A percentile compares a stretch with the other conserved stretches of the same genome.
Conservation (phyloP, 2,329 filamentous ascomycete genomes). For the Paraphoma chrysanthemicola region DNA sequence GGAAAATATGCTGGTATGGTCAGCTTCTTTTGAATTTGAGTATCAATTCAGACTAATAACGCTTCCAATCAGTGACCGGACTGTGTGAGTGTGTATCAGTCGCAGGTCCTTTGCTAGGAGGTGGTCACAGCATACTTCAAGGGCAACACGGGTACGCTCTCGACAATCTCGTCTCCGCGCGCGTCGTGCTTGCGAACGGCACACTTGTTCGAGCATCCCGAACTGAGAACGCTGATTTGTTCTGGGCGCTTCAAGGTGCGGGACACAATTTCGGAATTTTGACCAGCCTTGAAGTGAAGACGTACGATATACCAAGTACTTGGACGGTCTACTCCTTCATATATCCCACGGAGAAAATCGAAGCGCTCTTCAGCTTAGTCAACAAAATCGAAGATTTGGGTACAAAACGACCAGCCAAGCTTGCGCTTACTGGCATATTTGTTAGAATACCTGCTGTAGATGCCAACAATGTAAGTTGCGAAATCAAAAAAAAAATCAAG, state of each 20-base stretch:
- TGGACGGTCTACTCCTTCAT: constrained; percentile 17
- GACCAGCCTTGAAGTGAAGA: constrained; percentile 44
- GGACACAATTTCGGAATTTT: constrained; percentile 50
- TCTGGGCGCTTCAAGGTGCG: constrained; percentile 49
- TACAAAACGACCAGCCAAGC: constrained; percentile 5
- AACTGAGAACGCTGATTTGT: constrained; percentile 42
- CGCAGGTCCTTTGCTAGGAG: constrained; percentile 63
- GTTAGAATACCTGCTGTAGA: constrained; percentile 18
- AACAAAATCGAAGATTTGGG: constrained; percentile 21
- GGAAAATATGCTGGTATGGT: constrained; percentile 41
- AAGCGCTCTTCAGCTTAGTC: constrained; percentile 41
- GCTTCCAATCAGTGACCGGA: constrained; percentile 16
- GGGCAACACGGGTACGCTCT: constrained; percentile 51
- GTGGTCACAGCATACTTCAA: constrained; percentile 63
- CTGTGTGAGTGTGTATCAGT: constrained; percentile 52
- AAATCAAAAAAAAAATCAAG: background rate
- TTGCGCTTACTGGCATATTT: constrained; percentile 17
- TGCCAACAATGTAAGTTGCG: constrained; percentile 16
- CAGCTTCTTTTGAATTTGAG: background rate
- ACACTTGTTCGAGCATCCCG: constrained; percentile 36
- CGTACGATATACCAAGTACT: constrained; percentile 14
- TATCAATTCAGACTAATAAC: background rate
- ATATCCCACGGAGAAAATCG: constrained; percentile 31
- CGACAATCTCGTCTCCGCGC: constrained; percentile 29
- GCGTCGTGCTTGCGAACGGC: constrained; percentile 38